phyloP scores from a whole-genome alignment of 1,139 yeast genomes.

The Arxiozyma bovina region DNA sequence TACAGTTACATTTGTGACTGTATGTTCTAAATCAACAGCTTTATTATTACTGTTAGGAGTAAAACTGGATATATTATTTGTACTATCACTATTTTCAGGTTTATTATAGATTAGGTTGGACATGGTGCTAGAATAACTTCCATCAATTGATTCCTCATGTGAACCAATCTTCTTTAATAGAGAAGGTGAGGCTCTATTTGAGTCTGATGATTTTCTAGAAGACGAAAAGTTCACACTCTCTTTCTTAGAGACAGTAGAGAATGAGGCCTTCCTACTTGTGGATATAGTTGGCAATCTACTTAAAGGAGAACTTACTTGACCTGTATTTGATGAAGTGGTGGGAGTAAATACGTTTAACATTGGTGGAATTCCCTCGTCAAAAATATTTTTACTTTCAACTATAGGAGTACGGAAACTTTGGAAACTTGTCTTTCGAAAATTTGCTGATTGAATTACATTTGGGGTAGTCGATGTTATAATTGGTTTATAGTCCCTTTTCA shows the following conservation, averaged over 20 bases:
- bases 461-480: neutral
- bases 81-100: neutral
- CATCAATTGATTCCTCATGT: neutral
- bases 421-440: slow-evolving; percentile 13
- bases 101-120: neutral
- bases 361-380: slow-evolving; percentile 27
- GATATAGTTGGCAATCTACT: slow-evolving; percentile 13
- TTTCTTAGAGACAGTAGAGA: slow-evolving; percentile 5
- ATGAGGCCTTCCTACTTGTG: slow-evolving; percentile 14
- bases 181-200: neutral
- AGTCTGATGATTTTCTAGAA: slow-evolving; percentile 6
- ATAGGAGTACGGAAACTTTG: slow-evolving; percentile 19
- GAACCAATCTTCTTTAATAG: neutral
- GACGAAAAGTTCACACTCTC: slow-evolving; percentile 5
- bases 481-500: slow-evolving; percentile 5
- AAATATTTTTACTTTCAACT: slow-evolving; percentile 16
- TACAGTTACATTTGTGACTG: neutral
- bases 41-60: neutral
- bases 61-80: neutral
- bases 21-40: neutral
- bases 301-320: slow-evolving; percentile 1
- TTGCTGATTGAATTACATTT: neutral
- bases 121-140: neutral
- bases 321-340: neutral
- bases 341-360: slow-evolving; percentile 21